These are phyloP conservation scores for Cordyceps javanica DNA, from an alignment of 2,329 filamentous ascomycete species.

Conservation along the genomic window DNA sequence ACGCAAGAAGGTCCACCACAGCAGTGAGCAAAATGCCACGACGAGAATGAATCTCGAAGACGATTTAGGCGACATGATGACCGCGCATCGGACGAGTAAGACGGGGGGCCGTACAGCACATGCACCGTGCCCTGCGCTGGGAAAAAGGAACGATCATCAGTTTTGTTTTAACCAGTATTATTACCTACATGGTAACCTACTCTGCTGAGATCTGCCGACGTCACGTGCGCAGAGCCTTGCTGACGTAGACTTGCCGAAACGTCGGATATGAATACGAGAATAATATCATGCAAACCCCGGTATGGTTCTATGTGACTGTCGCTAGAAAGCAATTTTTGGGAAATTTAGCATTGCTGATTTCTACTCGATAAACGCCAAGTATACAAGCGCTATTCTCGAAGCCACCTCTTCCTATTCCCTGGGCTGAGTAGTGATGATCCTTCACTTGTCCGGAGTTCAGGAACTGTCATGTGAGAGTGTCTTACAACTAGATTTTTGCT, in stretches of 20 bases:
- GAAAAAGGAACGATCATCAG: neutral
- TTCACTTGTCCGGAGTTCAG: too few relatives aligned
- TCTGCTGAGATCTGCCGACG: neutral
- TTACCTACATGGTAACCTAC: too few relatives aligned
- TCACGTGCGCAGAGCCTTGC: neutral
- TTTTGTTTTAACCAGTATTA: neutral
- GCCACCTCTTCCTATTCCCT: too few relatives aligned
- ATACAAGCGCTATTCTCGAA: too few relatives aligned
- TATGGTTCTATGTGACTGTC: neutral
- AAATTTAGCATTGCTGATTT: neutral
- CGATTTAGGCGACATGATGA: conserved; percentile 3
- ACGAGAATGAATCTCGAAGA: neutral
- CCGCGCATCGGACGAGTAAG: neutral
- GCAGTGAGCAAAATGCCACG: neutral
- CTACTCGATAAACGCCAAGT: too few relatives aligned
- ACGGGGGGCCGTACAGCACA: neutral
- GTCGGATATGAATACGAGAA: neutral
- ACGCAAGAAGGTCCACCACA: conserved; percentile 2
- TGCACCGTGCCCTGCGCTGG: neutral
- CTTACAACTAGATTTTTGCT: too few relatives aligned
- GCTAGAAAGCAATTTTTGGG: too few relatives aligned
- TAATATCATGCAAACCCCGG: neutral
- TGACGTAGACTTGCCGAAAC: neutral
- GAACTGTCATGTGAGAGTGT: too few relatives aligned
- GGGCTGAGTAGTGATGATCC: neutral